Conservation (phyloP, 2,329 filamentous ascomycete species). For the Cladosporium phlei region DNA sequence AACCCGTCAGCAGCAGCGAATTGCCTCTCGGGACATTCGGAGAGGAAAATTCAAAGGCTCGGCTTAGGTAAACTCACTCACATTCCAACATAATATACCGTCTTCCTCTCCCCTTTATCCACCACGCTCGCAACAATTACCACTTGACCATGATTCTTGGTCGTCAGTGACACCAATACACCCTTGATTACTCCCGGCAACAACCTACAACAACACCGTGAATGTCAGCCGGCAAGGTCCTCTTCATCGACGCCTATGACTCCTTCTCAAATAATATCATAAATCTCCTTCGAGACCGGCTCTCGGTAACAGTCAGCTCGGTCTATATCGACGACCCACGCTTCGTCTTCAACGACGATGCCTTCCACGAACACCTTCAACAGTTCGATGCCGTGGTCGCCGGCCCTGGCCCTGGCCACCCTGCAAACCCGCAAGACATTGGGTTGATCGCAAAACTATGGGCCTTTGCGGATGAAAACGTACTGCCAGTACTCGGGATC, state of each 20-base stretch:
- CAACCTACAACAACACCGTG: neutral
- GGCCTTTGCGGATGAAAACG: constrained; percentile 54
- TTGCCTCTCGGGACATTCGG: no score
- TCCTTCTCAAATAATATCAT: constrained; percentile 96
- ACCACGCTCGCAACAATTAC: neutral
- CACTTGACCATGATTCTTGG: neutral
- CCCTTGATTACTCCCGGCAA: neutral
- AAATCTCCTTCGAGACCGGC: constrained; percentile 66
- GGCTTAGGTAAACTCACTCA: no score
- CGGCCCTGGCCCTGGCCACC: constrained; percentile 84
- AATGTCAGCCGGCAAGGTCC: constrained; percentile 42
- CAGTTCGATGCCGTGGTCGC: constrained; percentile 81
- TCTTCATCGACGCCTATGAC: constrained; percentile 94
- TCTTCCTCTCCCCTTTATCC: no score
- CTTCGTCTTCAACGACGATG: constrained; percentile 33
- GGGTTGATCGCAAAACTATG: constrained; percentile 77
- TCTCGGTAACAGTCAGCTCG: constrained; percentile 53
- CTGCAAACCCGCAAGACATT: constrained; percentile 66
- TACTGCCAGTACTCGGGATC: constrained; percentile 78
- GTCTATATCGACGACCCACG: constrained; percentile 60
- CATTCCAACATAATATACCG: no score
- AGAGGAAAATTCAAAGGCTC: no score
- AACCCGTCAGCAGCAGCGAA: no score
- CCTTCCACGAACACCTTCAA: constrained; percentile 43
- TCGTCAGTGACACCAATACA: neutral